Evolutionary conservation across 164 flowering plant species (phyloP).

Genomic region (Euptelea pleiosperma): DNA sequence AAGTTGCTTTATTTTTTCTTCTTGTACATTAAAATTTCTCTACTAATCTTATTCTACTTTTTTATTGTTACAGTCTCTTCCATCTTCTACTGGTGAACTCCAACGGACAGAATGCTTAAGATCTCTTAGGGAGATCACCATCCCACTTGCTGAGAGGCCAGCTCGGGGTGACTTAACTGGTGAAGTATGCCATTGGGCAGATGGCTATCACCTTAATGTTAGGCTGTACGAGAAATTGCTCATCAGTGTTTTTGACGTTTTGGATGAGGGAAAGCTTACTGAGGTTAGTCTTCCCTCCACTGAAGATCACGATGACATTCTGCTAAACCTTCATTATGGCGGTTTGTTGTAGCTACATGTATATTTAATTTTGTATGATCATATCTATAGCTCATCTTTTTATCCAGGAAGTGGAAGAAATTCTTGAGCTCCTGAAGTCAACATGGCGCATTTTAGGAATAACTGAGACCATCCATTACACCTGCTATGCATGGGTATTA

Average conservation of each 20-base stretch:
- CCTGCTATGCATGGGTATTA: conserved; percentile 95
- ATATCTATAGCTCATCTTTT: conserved; percentile 1
- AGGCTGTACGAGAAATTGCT: conserved; percentile 90
- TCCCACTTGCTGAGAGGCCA: conserved; percentile 93
- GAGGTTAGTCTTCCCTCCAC: conserved; percentile 53
- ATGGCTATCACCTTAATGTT: conserved; percentile 95
- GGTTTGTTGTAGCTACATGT: neutral
- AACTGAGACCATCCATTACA: conserved; percentile 90
- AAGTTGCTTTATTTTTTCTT: neutral
- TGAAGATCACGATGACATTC: neutral
- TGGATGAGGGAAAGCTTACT: conserved; percentile 95
- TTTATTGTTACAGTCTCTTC: conserved; percentile 53
- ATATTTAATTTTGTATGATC: neutral
- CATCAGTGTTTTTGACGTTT: conserved; percentile 82
- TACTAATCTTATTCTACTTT: neutral
- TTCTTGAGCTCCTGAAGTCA: conserved; percentile 91
- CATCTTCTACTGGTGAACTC: conserved; percentile 71
- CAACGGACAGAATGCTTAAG: conserved; percentile 88
- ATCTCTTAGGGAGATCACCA: conserved; percentile 78
- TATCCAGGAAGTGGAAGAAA: conserved; percentile 85
- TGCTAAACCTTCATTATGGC: neutral
- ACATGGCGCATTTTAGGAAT: conserved; percentile 97
- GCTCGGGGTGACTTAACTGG: conserved; percentile 98
- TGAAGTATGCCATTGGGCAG: conserved; percentile 99
- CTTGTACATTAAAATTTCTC: neutral